Base-by-base conservation (phyloP, 179 eudicot genomes). In the Gypsophila paniculata region DNA sequence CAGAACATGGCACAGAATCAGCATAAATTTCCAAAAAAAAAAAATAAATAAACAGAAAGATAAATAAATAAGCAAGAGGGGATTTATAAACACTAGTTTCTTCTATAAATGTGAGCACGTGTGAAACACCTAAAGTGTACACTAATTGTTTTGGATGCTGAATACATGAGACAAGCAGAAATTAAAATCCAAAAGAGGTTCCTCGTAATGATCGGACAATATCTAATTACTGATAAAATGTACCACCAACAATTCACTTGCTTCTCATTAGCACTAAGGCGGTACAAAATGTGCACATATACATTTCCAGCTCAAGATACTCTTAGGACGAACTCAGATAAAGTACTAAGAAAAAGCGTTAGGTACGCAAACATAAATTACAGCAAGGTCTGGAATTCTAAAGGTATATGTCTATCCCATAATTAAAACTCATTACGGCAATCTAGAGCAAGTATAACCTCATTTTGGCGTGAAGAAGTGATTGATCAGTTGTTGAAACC, bases 1-100 rank as follows among this genome's bases (percentile, higher is more conserved):
- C 78, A 82, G 57, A 73, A 65, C 13, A 57, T 6, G 44, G 72
- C 72, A 21, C 6, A 55, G 3, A 23, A 68, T 46, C 52, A 73
- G 53, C 44, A 15, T 19, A 29, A 54, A 39, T 52, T 65, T n/a
- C 53, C 18, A 65, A 11, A 72, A 9, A 4, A 15, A 38, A 11
- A 34, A 14, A 70, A 22, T 15, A 23, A 23, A n/a, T 51, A n/a
- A 63, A 22, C 17, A 11, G 9, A 49, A 59, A 39, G 2, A 38
- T 19, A 34, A 29, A 65, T 8, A 8, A 22, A 34, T 12, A 6
- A 44, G 18, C 12, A 42, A 42, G 38, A 68, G 38, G 60, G 49
- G 48, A 25, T 42, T 59, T 52, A 58, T 46, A 51, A 42, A 10
- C 58, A 58, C 8, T 13, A 65, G 26, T 34, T 64, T 11, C 21